Conservation (phyloP, 768 basidiomycete genomes). For the Cystobasidium onofrii region DNA sequence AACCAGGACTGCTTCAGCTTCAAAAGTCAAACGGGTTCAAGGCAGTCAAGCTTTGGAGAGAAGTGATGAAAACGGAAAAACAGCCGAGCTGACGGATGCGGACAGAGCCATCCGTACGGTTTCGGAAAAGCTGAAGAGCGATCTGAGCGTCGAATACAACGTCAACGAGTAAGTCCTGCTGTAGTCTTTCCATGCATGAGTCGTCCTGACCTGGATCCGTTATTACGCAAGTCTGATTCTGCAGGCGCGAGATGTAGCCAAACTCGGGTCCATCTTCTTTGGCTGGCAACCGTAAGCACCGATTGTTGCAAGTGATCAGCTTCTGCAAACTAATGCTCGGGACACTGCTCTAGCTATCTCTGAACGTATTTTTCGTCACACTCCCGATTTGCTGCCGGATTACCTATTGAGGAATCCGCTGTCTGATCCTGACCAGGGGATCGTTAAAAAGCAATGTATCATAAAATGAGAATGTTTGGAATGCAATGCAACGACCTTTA, state of each 20-base stretch:
- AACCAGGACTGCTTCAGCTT: conserved; percentile 53
- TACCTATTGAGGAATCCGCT: no score
- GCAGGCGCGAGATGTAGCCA: conserved; percentile 24
- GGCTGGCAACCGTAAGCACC: conserved; percentile 27
- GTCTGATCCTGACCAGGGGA: no score
- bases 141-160: conserved; percentile 80
- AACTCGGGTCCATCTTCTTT: conserved; percentile 19
- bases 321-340: no score
- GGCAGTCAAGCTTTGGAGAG: conserved; percentile 49
- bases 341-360: background rate
- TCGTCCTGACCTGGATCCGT: background rate
- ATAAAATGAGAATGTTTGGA: no score
- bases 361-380: no score
- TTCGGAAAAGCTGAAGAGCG: conserved; percentile 68
- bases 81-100: conserved; percentile 69
- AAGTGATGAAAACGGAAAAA: conserved; percentile 18
- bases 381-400: no score
- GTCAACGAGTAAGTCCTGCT: conserved; percentile 55
- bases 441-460: no score
- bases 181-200: background rate
- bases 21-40: conserved; percentile 42
- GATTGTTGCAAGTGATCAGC: no score
- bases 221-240: conserved; percentile 20
- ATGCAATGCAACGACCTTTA: no score
- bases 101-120: conserved; percentile 79